Conservation (phyloP, 306 rosid species). For the Acacia acuminata region DNA sequence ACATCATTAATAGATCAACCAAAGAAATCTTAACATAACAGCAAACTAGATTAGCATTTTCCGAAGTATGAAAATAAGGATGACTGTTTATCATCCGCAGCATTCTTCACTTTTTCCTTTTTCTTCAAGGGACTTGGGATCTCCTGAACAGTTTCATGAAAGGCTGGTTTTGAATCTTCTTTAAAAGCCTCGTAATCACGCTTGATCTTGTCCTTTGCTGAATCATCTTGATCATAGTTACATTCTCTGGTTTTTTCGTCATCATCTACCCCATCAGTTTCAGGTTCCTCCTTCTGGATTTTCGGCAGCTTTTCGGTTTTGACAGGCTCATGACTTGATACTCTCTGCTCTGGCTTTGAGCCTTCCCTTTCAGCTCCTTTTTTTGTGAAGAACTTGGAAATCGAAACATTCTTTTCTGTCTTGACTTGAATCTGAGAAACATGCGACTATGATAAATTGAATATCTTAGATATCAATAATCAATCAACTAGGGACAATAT, state of each 20-base stretch:
- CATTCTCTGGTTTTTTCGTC: slow-evolving; percentile 34
- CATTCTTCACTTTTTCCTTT: slow-evolving; percentile 51
- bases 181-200: slow-evolving; percentile 53
- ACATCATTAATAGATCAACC: slow-evolving; percentile 23
- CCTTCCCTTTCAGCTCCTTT: slow-evolving; percentile 52
- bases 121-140: slow-evolving; percentile 54
- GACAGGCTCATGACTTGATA: slow-evolving; percentile 18
- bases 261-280: slow-evolving; percentile 35
- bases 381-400: slow-evolving; percentile 64
- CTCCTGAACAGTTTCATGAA: slow-evolving; percentile 29
- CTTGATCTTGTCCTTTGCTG: slow-evolving; percentile 44
- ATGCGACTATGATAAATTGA: slow-evolving; percentile 13
- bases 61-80: slow-evolving; percentile 69
- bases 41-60: slow-evolving; percentile 48
- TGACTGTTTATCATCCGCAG: slow-evolving; percentile 60
- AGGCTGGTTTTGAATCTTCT: slow-evolving; percentile 43
- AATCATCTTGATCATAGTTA: slow-evolving; percentile 32
- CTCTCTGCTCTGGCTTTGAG: slow-evolving; percentile 37
- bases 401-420: slow-evolving; percentile 52
- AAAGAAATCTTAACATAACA: not conserved
- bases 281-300: slow-evolving; percentile 39
- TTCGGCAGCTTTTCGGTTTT: slow-evolving; percentile 36
- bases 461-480: not conserved
- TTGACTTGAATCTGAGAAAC: slow-evolving; percentile 65
- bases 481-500: not conserved